phyloP scores from a whole-genome alignment of 164 flowering plant species.

The Cinnamomum micranthum region DNA sequence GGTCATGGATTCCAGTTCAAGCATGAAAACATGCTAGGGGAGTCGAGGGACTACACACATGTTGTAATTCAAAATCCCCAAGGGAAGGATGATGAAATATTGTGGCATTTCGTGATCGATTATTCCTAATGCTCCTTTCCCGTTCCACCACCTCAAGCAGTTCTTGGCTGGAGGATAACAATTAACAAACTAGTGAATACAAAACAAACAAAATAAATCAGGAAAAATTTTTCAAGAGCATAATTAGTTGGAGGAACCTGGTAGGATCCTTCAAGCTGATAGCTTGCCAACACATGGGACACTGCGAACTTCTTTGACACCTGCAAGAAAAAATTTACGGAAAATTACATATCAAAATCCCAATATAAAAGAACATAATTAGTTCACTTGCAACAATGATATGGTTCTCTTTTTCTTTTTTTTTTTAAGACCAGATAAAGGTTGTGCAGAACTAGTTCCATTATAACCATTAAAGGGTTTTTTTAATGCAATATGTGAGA shows the following conservation, averaged over 20 bases:
- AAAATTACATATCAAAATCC: not conserved
- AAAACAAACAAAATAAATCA: not conserved
- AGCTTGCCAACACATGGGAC: conserved; percentile 90
- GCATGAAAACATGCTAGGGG: not conserved
- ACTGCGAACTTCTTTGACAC: conserved; percentile 90
- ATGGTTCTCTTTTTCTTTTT: too few relatives aligned
- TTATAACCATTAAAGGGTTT: too few relatives aligned
- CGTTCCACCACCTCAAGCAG: conserved; percentile 73
- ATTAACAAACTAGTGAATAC: not conserved
- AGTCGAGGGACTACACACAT: conserved; percentile 38
- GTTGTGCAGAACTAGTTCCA: not conserved
- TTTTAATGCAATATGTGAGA: too few relatives aligned
- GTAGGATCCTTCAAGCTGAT: conserved; percentile 76
- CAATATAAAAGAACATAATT: not conserved
- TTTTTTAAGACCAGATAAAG: not conserved
- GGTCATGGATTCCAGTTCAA: not conserved
- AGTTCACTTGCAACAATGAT: not conserved
- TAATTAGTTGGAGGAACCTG: conserved; percentile 35
- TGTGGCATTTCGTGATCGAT: conserved; percentile 54
- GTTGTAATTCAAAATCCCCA: conserved; percentile 75
- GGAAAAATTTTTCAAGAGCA: not conserved
- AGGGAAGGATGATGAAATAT: conserved; percentile 82
- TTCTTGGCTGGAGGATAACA: conserved; percentile 58
- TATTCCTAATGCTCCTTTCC: conserved; percentile 58
- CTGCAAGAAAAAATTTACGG: conserved; percentile 20